Base-by-base conservation (phyloP, 2,329 filamentous ascomycete genomes). In the Aureobasidium sp. region DNA sequence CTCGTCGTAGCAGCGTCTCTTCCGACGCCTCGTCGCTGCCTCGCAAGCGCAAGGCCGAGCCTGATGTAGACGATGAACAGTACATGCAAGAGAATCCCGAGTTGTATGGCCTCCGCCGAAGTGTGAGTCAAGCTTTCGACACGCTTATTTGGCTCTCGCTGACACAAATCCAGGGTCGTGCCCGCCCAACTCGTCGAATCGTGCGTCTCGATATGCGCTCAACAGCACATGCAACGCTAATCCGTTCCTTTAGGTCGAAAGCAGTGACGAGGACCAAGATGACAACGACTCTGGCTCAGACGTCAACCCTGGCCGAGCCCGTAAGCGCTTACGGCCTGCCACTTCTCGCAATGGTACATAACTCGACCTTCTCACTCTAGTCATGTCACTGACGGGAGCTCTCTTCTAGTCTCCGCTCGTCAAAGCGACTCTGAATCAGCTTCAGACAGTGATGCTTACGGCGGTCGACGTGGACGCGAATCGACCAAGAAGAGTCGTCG, bases 11-110 rank as follows among this genome's bases (percentile, higher is more conserved):
- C 71, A 65, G 78, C 63, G 87, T 84, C 59, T 81, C 81, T 64
- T 93, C 89, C 41, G 79, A 82, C 63, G 84, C 84, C 62, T 87
- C 85, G 38, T 79, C 78, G 58, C 79, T 82, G 65, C 79, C 79
- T 45, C 71, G 77, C 56, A 95, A 95, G 76, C 71, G 77, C 57
- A 95, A 95, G 76, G 85, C 90, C 60, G 83, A 77, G 62, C 67
- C 68, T 68, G 77, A 65, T 67, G 70, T 80, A 32, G 83, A 85
- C 48, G 69, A 93, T 62, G 85, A 93, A 55, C 84, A 90, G 41
- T 90, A 84, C 65, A 95, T 97, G 62, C 80, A 85, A 63, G 86
- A 88, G 65, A 95, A 98, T 64, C 93, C 93, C 39, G 90, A 95
- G 71, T 77, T 98, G 7, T 98, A 97, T 74, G 93, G 93, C 42